Evolutionary conservation across 306 rosid genomes (phyloP).

Genomic region (Hippophae gyantsensis): DNA sequence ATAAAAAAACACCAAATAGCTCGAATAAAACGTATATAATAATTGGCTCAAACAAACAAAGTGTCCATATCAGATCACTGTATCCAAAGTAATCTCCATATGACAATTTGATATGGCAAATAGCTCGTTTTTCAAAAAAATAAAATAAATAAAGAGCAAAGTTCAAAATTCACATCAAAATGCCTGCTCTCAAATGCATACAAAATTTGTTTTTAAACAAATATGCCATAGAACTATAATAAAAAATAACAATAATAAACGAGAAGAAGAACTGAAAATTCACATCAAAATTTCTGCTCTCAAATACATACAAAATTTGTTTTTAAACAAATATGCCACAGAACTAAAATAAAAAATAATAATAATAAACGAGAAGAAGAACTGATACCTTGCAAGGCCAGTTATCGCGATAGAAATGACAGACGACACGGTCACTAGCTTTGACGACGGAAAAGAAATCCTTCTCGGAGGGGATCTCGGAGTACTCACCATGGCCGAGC

Average conservation of each 20-base stretch:
- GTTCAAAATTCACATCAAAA: no score
- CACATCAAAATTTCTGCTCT: no score
- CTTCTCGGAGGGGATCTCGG: conserved; percentile 73
- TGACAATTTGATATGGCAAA: no score
- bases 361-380: no score
- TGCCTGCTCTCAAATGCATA: not conserved
- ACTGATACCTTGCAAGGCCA: conserved; percentile 88
- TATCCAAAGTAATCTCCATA: no score
- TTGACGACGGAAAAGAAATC: conserved; percentile 87
- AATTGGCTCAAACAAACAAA: no score
- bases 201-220: not conserved
- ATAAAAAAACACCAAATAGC: no score
- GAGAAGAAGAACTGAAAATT: not conserved
- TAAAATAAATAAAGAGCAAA: no score
- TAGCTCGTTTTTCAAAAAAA: no score
- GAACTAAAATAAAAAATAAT: not conserved
- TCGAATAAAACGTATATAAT: no score
- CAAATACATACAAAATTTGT: not conserved
- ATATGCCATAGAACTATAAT: not conserved
- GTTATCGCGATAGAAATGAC: conserved; percentile 92
- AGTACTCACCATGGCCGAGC: conserved; percentile 75
- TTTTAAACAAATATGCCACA: not conserved
- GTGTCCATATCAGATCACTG: no score
- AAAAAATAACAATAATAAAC: not conserved
- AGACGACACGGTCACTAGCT: conserved; percentile 98